These are phyloP conservation scores for Phytopythium helicoides DNA, from an alignment of 352 stramenopile species.

Conservation along the genomic window DNA sequence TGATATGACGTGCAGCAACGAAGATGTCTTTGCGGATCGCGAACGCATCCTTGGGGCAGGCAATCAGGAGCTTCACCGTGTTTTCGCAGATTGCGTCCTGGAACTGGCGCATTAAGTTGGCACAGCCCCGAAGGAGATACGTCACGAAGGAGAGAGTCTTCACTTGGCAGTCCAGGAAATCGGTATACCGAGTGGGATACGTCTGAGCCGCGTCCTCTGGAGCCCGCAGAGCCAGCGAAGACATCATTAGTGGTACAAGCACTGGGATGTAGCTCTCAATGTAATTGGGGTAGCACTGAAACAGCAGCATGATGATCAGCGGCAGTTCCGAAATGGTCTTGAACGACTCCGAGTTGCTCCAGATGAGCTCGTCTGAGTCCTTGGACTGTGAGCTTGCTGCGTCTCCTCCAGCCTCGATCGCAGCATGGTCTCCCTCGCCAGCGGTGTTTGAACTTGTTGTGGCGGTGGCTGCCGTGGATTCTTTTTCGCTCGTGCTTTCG, in stretches of 20 bases:
- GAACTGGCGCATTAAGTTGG: slow-evolving; percentile 93
- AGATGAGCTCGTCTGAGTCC: slow-evolving; percentile 47
- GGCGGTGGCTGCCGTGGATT: slow-evolving; percentile 4
- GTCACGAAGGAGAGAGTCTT: slow-evolving; percentile 98
- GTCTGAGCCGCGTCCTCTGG: slow-evolving; percentile 56
- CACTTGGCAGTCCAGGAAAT: slow-evolving; percentile 95
- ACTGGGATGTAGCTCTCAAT: slow-evolving; percentile 94
- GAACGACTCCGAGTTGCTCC: slow-evolving; percentile 89
- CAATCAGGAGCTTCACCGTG: slow-evolving; percentile 94
- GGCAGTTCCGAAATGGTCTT: slow-evolving; percentile 96
- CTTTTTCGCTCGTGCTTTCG: neutral
- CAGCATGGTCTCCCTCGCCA: slow-evolving; percentile 9
- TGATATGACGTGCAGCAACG: slow-evolving; percentile 94
- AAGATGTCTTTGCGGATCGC: slow-evolving; percentile 96
- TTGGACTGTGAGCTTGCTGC: slow-evolving; percentile 8
- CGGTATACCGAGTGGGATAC: slow-evolving; percentile 70
- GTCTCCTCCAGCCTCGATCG: slow-evolving; percentile 6
- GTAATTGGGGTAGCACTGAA: slow-evolving; percentile 97
- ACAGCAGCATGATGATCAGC: slow-evolving; percentile 98
- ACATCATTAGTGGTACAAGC: slow-evolving; percentile 98
- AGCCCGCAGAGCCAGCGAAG: slow-evolving; percentile 85
- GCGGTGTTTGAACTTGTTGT: neutral
- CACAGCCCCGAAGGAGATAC: slow-evolving; percentile 93
- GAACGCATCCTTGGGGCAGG: slow-evolving; percentile 94
- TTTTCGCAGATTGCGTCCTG: slow-evolving; percentile 93